A percentile compares a stretch with the other conserved stretches of the same genome.
Evolutionary conservation across 768 basidiomycete genomes (phyloP).

Genomic region (Hericium rajendrae): DNA sequence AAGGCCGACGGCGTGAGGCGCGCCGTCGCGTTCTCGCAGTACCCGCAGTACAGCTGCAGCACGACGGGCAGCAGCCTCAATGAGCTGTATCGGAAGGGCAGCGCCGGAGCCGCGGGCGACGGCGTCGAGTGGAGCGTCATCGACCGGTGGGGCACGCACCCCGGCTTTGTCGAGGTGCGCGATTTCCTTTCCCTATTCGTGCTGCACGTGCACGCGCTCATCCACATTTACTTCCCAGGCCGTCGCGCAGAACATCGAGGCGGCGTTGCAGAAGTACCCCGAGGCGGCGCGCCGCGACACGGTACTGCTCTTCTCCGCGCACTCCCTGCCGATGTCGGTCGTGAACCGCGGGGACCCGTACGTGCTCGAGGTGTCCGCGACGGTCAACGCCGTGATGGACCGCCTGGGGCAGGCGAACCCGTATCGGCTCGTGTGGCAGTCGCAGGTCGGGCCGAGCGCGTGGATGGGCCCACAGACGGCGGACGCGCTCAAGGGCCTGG

Average conservation of each 20-base stretch:
- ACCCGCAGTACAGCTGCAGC: slow-evolving; percentile 97
- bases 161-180: slow-evolving; percentile 86
- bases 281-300: slow-evolving; percentile 59
- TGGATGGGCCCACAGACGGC: slow-evolving; percentile 98
- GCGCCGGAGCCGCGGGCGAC: slow-evolving; percentile 44
- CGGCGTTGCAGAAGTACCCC: slow-evolving; percentile 72
- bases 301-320: slow-evolving; percentile 91
- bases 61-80: slow-evolving; percentile 97
- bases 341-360: slow-evolving; percentile 99
- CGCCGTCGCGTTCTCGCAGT: slow-evolving; percentile 95
- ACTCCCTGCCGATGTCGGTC: slow-evolving; percentile 95
- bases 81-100: slow-evolving; percentile 69
- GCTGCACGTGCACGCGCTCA: not conserved
- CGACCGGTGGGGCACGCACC: slow-evolving; percentile 95
- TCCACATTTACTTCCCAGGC: slow-evolving; percentile 40
- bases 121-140: slow-evolving; percentile 92
- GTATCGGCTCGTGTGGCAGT: slow-evolving; percentile 95
- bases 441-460: slow-evolving; percentile 90
- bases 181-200: slow-evolving; percentile 1
- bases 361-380: slow-evolving; percentile 87
- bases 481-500: slow-evolving; percentile 82
- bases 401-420: slow-evolving; percentile 72
- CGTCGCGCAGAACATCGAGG: slow-evolving; percentile 80
- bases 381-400: slow-evolving; percentile 90
- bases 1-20: slow-evolving; percentile 83